These are phyloP conservation scores for Calonectria fujianensis DNA, from an alignment of 2,329 filamentous ascomycete genomes.

Conservation along the genomic window DNA sequence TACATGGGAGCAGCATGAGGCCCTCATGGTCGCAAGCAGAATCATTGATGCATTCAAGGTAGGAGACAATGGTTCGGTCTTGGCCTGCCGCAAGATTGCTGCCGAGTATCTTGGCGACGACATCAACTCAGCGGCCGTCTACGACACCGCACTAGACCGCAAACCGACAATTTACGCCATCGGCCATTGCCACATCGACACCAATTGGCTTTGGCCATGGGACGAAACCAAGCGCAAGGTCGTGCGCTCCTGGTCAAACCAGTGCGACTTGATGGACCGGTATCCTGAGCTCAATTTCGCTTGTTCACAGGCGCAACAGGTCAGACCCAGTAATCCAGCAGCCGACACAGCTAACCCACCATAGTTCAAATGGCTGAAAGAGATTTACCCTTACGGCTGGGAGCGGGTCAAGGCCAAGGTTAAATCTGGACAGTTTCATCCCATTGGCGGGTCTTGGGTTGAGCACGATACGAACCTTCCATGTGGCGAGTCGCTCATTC, in stretches of 20 bases:
- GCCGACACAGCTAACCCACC: slow-evolving; percentile 71
- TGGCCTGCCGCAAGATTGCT: slow-evolving; percentile 87
- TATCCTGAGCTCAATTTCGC: slow-evolving; percentile 96
- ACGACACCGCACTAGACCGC: slow-evolving; percentile 60
- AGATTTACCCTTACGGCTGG: slow-evolving; percentile 90
- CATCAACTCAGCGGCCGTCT: slow-evolving; percentile 31
- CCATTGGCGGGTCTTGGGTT: slow-evolving; percentile 98
- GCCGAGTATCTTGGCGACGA: slow-evolving; percentile 35
- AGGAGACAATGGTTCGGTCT: slow-evolving; percentile 84
- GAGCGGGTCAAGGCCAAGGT: slow-evolving; percentile 94
- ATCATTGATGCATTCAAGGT: slow-evolving; percentile 94
- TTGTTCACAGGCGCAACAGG: slow-evolving; percentile 95
- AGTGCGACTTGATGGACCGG: slow-evolving; percentile 94
- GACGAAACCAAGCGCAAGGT: slow-evolving; percentile 98
- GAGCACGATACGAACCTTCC: slow-evolving; percentile 99
- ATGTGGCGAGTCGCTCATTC: slow-evolving; percentile 92
- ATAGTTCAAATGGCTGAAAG: slow-evolving; percentile 93
- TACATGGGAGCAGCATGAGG: slow-evolving; percentile 91
- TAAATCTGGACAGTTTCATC: slow-evolving; percentile 92
- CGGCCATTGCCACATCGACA: slow-evolving; percentile 98
- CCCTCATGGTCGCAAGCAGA: slow-evolving; percentile 86
- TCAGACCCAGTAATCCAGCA: slow-evolving; percentile 86
- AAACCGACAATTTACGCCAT: slow-evolving; percentile 95
- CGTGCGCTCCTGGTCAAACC: slow-evolving; percentile 95
- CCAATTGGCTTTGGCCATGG: slow-evolving; percentile 99